These are phyloP conservation scores for Mucor sp. DNA, from an alignment of 371 early-diverging fungal species.

Conservation along the genomic window DNA sequence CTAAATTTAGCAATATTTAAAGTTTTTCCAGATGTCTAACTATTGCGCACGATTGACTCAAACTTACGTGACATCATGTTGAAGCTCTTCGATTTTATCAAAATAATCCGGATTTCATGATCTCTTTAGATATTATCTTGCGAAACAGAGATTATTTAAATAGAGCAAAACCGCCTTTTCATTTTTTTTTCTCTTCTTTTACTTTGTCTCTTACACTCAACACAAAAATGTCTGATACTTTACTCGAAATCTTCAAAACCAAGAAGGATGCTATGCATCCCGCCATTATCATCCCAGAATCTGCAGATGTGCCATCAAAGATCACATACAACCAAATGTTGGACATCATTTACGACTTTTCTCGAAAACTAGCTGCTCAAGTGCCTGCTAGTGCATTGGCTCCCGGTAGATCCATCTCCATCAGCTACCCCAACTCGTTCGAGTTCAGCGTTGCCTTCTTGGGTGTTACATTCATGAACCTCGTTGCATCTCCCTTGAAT, in stretches of 20 bases:
- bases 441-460: conserved; percentile 74
- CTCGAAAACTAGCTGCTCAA: conserved; percentile 29
- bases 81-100: neutral
- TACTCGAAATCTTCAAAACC: conserved; percentile 31
- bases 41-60: neutral
- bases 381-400: conserved; percentile 36
- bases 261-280: conserved; percentile 15
- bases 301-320: conserved; percentile 30
- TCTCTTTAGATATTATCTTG: neutral
- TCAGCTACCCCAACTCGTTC: conserved; percentile 72
- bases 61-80: conserved; percentile 19
- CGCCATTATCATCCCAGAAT: conserved; percentile 50
- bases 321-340: conserved; percentile 41
- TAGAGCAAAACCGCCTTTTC: neutral
- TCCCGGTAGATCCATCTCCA: conserved; percentile 69
- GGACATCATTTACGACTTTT: conserved; percentile 40
- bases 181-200: neutral
- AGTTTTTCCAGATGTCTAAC: neutral
- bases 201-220: neutral
- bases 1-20: conserved; percentile 2
- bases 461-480: conserved; percentile 62
- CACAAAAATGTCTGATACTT: conserved; percentile 26
- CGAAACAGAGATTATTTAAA: conserved; percentile 4
- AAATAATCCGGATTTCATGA: neutral
- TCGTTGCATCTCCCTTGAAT: conserved; percentile 80